phyloP scores from a whole-genome alignment of 2,329 filamentous ascomycete species.

The Penicillium hesseltinei region DNA sequence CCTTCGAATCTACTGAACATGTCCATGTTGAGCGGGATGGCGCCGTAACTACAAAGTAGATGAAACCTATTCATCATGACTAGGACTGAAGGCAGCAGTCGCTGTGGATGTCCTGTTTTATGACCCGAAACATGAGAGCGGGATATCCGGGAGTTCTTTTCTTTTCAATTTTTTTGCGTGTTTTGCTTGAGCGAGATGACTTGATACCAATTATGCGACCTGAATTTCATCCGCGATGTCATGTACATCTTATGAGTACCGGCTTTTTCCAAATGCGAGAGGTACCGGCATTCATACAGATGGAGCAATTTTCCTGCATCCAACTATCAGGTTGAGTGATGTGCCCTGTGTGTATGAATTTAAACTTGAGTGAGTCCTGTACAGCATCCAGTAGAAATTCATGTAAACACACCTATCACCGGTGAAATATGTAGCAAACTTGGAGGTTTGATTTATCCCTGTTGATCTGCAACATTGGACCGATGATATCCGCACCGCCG shows the following conservation, averaged over 20 bases:
- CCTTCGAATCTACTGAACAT: constrained; percentile 67
- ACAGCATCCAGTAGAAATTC: neutral
- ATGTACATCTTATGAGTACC: constrained; percentile 12
- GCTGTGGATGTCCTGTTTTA: neutral
- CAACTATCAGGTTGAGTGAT: neutral
- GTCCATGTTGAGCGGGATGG: constrained; percentile 77
- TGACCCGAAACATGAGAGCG: neutral
- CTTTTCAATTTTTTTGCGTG: neutral
- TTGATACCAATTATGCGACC: constrained; percentile 20
- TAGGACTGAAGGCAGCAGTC: neutral
- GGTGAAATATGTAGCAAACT: neutral
- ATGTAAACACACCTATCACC: neutral
- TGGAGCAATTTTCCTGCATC: neutral
- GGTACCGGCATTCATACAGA: constrained; percentile 2
- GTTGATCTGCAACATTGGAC: constrained; percentile 2
- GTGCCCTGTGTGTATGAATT: neutral
- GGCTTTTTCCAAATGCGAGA: constrained; percentile 1
- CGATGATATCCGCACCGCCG: constrained; percentile 19
- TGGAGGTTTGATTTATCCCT: neutral
- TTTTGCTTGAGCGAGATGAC: constrained; percentile 19
- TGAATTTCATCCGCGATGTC: constrained; percentile 10
- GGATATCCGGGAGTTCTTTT: constrained; percentile 2
- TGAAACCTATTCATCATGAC: neutral
- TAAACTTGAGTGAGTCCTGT: neutral
- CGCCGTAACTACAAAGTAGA: constrained; percentile 69